phyloP scores from a whole-genome alignment of 306 rosid species.

The Luffa aegyptiaca region DNA sequence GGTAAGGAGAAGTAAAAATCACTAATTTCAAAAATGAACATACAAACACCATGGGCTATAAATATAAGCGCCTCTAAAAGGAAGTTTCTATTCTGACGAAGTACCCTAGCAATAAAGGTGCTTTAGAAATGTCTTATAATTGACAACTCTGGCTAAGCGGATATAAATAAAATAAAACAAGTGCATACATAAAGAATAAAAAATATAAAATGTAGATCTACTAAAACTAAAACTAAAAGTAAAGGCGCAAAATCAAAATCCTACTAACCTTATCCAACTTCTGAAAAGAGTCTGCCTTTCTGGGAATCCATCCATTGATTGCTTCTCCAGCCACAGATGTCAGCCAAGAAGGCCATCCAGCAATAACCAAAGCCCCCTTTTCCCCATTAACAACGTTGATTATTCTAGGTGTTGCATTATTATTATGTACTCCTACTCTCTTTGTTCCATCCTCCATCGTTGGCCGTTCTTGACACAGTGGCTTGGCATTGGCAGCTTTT shows the following conservation, averaged over 20 bases:
- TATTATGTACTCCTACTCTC: slow-evolving; percentile 8
- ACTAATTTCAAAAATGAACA: neutral
- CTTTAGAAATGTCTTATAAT: neutral
- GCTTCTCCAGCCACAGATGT: slow-evolving; percentile 79
- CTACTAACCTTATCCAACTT: slow-evolving; percentile 59
- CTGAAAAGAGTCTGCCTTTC: slow-evolving; percentile 68
- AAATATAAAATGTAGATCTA: neutral
- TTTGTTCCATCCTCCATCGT: slow-evolving; percentile 9
- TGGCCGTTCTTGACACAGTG: slow-evolving; percentile 15
- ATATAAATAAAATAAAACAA: neutral
- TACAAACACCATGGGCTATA: neutral
- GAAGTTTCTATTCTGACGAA: neutral
- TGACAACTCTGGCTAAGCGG: neutral
- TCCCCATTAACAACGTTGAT: slow-evolving; percentile 37
- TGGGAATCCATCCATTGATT: slow-evolving; percentile 75
- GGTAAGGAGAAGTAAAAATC: neutral
- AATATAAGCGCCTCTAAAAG: neutral
- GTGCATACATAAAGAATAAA: neutral
- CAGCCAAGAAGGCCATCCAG: slow-evolving; percentile 95
- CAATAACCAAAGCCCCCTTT: slow-evolving; percentile 56
- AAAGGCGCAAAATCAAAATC: neutral
- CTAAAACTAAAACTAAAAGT: neutral
- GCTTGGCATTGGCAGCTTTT: slow-evolving; percentile 13
- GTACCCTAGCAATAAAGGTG: neutral
- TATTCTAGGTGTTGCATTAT: slow-evolving; percentile 17